Evolutionary conservation across 805 yeast species (phyloP), one percentile per base, ranked within the genome.

Genomic region (Komagataella kurtzmanii): DNA sequence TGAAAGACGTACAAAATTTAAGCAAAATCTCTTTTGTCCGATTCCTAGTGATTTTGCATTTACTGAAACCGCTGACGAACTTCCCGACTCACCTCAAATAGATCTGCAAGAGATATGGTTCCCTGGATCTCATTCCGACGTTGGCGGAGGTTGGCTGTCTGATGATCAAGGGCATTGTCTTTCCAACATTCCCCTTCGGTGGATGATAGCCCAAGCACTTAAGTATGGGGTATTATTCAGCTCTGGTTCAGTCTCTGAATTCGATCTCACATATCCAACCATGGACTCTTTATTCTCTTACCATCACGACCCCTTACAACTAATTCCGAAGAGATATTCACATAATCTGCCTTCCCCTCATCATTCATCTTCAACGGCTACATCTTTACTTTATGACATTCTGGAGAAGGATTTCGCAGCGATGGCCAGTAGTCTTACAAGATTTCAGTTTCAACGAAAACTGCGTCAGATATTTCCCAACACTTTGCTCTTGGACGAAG

Each of bases 121-220:
- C 57, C 77, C 85, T 1, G 89, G 88, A 2, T 78, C 79, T 58
- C 88, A 83, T 62, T 70, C 83, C 7, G 88, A 83, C 62, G 65
- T 79, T 57, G 88, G 88, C 2, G 88, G 88, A 2, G 85, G 85
- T 0, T 81, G 85, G 83, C 61, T 68, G 1, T 62, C 68, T 3
- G 81, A 77, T 59, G 40, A 53, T 0, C 59, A 67, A 49, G 77
- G 77, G 1, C 73, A 76, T 46, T 58, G 62, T 19, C 54, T 77
- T 14, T 70, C 85, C 0, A 73, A 78, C 55, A 54, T 80, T 14
- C 66, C 87, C 0, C 64, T 83, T 21, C 68, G 82, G 54, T 83
- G 88, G 88, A 77, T 83, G 61, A 53, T 82, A 10, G 65, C 74
- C 4, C 79, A 77, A 59, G 79, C 85, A 0, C 58, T 75, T 7